Evolutionary conservation across 2,329 filamentous ascomycete genomes (phyloP), one percentile per base, ranked within the genome.

Genomic region (Aspergillus cejpii): DNA sequence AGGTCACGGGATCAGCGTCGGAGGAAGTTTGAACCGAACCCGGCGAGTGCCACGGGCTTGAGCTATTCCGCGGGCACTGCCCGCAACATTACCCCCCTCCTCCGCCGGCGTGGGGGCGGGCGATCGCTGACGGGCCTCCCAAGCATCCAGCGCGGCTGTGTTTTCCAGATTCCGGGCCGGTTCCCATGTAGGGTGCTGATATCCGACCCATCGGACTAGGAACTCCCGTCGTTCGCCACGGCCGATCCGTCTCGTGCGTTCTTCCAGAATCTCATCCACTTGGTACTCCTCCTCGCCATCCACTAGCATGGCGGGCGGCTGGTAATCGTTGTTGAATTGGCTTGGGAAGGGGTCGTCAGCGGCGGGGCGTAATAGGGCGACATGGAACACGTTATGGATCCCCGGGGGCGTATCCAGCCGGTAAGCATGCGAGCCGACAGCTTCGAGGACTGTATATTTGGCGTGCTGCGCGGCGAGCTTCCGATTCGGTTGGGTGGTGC

Each of bases 291-390:
- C 26, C 14, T 41, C 27, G 26, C 39, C 39, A 23, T 42, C 29
- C 11, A 34, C 29, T 10, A 42, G 29, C 23, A 42, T 23, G 11
- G 27, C 27, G 10, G 40, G 40, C n/a, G 40, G 40, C 28, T 42
- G 40, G 3, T 17, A 27, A 24, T 37, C 29, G 4, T 20, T n/a
- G 11, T n/a, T 7, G 20, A 6, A 15, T 29, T 42, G 40, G 20
- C 40, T 37, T 7, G 40, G 40, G n/a, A 42, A 27, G 19, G 40
- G 40, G 40, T 42, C 24, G 12, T 42, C 24, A 17, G 6, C 23
- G 23, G 29, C 40, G 11, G 40, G 40, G 14, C 28, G 40, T 11
- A 42, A 28, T 8, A 42, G 29, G 12, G 14, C 12, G 19, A 21
- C 23, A 8, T 24, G 23, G 23, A 24, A 24, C 23, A 24, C 23